phyloP scores from a whole-genome alignment of 306 rosid species.

The Heteromeles arbutifolia region DNA sequence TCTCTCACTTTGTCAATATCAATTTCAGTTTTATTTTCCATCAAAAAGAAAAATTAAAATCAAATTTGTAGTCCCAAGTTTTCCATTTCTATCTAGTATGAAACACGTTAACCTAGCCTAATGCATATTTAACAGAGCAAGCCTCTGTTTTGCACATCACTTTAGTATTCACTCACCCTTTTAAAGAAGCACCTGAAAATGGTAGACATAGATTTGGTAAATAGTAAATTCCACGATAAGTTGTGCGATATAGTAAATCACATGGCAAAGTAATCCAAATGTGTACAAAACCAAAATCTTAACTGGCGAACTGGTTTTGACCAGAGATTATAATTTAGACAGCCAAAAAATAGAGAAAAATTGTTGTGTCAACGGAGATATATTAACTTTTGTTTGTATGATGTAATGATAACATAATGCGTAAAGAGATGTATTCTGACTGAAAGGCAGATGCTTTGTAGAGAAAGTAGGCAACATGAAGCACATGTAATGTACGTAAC shows the following conservation, averaged over 20 bases:
- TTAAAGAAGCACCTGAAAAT: background rate
- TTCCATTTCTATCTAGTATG: background rate
- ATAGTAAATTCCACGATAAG: background rate
- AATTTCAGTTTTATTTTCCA: background rate
- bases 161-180: background rate
- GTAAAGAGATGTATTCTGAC: background rate
- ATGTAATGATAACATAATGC: background rate
- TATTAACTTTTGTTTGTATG: background rate
- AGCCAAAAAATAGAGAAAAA: background rate
- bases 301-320: background rate
- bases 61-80: background rate
- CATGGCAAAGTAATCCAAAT: background rate
- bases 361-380: too few relatives aligned
- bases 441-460: too few relatives aligned
- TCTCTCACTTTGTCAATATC: too few relatives aligned
- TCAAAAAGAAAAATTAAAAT: background rate
- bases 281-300: background rate
- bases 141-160: background rate
- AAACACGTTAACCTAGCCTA: background rate
- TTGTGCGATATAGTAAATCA: background rate
- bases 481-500: background rate
- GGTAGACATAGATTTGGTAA: background rate
- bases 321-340: background rate
- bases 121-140: too few relatives aligned
- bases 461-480: background rate